Conservation (phyloP, 495 filamentous ascomycete species). For the Penicillium waksmanii region DNA sequence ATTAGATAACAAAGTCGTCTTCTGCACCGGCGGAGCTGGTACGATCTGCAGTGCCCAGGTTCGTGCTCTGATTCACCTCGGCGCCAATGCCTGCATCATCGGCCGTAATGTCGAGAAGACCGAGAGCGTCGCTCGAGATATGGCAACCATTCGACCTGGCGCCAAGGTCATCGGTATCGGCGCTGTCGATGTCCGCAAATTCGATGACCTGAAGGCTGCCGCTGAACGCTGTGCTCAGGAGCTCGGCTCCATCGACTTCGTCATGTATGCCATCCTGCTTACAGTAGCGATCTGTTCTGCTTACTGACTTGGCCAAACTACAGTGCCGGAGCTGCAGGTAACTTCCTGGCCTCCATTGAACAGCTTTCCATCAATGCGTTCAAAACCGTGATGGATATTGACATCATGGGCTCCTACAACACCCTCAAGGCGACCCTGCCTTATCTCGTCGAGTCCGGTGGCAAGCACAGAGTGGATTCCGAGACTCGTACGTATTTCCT, state of each 20-base stretch:
- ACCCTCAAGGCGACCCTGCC: slow-evolving; percentile 90
- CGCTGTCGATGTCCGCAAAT: slow-evolving; percentile 78
- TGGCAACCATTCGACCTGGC: slow-evolving; percentile 74
- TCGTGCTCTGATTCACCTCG: slow-evolving; percentile 84
- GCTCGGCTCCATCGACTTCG: slow-evolving; percentile 85
- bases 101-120: slow-evolving; percentile 92
- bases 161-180: slow-evolving; percentile 86
- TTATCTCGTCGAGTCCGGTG: slow-evolving; percentile 73
- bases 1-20: slow-evolving; percentile 82
- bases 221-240: slow-evolving; percentile 79
- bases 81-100: slow-evolving; percentile 91
- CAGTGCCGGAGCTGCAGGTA: slow-evolving; percentile 92
- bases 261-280: slow-evolving; percentile 69
- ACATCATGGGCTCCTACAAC: slow-evolving; percentile 91
- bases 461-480: slow-evolving; percentile 58
- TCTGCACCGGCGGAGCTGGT: slow-evolving; percentile 94
- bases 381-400: slow-evolving; percentile 95
- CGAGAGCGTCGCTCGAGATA: slow-evolving; percentile 74
- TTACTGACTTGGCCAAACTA: background rate
- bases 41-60: slow-evolving; percentile 95
- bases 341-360: slow-evolving; percentile 88
- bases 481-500: slow-evolving; percentile 40
- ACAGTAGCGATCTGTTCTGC: background rate
- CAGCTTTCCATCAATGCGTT: slow-evolving; percentile 86
- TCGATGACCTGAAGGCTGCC: slow-evolving; percentile 68